Evolutionary conservation across 2,329 filamentous ascomycete species (phyloP).

Genomic region (Diaporthe helianthi): DNA sequence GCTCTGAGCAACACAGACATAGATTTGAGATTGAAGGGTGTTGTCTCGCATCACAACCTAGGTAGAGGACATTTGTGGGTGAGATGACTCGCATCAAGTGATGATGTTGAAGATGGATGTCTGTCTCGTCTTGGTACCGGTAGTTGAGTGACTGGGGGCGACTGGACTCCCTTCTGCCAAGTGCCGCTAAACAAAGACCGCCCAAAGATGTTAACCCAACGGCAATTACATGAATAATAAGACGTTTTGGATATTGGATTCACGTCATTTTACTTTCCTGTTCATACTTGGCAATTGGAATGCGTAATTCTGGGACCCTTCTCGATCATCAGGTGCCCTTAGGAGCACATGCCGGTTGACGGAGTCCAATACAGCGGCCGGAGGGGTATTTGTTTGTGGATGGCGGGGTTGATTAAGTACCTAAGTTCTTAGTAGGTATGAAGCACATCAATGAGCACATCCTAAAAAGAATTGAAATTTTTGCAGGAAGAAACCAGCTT

Average conservation of each 20-base stretch:
- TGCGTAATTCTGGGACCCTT: neutral
- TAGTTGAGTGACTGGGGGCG: neutral
- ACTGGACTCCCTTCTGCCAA: neutral
- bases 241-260: neutral
- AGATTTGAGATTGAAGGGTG: neutral
- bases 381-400: neutral
- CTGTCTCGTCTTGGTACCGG: neutral
- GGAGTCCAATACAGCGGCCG: neutral
- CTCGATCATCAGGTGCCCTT: neutral
- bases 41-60: no score
- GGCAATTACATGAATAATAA: neutral
- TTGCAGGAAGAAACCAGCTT: neutral
- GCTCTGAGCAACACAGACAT: neutral
- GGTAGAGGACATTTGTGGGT: neutral
- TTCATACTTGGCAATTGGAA: neutral
- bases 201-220: neutral
- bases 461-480: neutral
- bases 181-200: neutral
- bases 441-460: neutral
- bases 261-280: neutral
- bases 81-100: neutral
- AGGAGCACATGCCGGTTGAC: neutral
- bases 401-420: constrained; percentile 9
- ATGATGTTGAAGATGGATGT: neutral
- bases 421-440: no score